phyloP scores from a whole-genome alignment of 2,329 filamentous ascomycete genomes.

The Hymenoscyphus fraxineus region DNA sequence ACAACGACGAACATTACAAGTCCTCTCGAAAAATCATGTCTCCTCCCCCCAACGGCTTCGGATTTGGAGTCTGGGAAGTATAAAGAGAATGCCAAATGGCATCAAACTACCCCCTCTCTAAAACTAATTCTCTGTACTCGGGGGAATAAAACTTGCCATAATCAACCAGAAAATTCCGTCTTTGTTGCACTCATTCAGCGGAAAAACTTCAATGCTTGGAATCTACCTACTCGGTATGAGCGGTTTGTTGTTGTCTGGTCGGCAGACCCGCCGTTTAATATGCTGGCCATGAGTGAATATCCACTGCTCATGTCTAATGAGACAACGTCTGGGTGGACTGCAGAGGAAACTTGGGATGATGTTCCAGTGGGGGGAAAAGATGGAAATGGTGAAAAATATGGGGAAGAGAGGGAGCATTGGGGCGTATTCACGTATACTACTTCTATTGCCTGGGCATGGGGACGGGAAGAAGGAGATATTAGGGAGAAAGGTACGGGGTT shows the following conservation, averaged over 20 bases:
- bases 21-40: constrained; percentile 21
- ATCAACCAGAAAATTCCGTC: constrained; percentile 27
- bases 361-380: constrained; percentile 16
- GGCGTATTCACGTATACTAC: constrained; percentile 40
- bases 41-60: constrained; percentile 16
- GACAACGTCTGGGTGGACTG: constrained; percentile 36
- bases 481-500: constrained; percentile 36
- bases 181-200: constrained; percentile 38
- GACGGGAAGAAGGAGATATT: constrained; percentile 32
- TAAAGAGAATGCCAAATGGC: constrained; percentile 32
- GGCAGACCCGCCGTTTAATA: constrained; percentile 35
- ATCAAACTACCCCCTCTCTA: constrained; percentile 39
- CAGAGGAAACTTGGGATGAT: constrained; percentile 36
- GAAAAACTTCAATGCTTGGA: constrained; percentile 36
- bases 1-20: constrained; percentile 27
- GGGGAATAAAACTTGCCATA: constrained; percentile 27
- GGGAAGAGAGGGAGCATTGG: constrained; percentile 23
- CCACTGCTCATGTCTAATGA: constrained; percentile 38
- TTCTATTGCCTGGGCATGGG: constrained; percentile 38
- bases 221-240: constrained; percentile 38
- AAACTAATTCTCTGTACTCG: constrained; percentile 37
- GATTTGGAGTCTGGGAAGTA: constrained; percentile 16
- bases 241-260: constrained; percentile 39
- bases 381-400: constrained; percentile 9
- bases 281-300: constrained; percentile 36